These are phyloP conservation scores for Meyerozyma athensensis DNA, from an alignment of 1,139 yeast genomes.

Conservation along the genomic window DNA sequence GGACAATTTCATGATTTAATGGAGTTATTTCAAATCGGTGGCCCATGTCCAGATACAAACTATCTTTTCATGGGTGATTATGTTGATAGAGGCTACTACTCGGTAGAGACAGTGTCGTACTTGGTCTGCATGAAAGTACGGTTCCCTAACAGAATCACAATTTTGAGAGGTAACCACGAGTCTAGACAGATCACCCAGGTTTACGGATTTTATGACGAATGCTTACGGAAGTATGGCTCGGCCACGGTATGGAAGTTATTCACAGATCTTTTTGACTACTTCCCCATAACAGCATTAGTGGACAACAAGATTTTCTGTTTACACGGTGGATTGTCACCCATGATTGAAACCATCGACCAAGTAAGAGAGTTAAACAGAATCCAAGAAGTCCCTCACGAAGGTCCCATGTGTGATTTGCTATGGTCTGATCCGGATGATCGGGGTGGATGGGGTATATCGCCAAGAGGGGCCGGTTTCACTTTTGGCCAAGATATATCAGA, in stretches of 20 bases:
- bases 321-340: constrained; percentile 96
- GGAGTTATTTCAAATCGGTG: constrained; percentile 87
- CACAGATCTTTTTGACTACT: constrained; percentile 80
- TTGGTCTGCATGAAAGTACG: constrained; percentile 64
- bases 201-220: constrained; percentile 97
- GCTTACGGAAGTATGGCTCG: constrained; percentile 89
- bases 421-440: constrained; percentile 99
- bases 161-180: constrained; percentile 95
- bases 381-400: constrained; percentile 98
- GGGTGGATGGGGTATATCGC: constrained; percentile 95
- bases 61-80: constrained; percentile 84
- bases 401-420: constrained; percentile 95
- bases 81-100: constrained; percentile 90
- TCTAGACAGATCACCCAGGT: constrained; percentile 96
- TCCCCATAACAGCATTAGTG: constrained; percentile 90
- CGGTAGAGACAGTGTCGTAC: constrained; percentile 71
- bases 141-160: constrained; percentile 89
- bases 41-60: constrained; percentile 75
- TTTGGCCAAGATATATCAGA: constrained; percentile 49
- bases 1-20: constrained; percentile 94
- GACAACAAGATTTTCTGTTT: constrained; percentile 89
- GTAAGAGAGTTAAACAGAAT: constrained; percentile 79
- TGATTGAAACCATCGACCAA: constrained; percentile 84
- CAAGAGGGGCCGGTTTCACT: constrained; percentile 96
- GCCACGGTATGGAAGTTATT: constrained; percentile 88